Conservation (phyloP, 495 filamentous ascomycete species). For the Oleoguttula mirabilis region DNA sequence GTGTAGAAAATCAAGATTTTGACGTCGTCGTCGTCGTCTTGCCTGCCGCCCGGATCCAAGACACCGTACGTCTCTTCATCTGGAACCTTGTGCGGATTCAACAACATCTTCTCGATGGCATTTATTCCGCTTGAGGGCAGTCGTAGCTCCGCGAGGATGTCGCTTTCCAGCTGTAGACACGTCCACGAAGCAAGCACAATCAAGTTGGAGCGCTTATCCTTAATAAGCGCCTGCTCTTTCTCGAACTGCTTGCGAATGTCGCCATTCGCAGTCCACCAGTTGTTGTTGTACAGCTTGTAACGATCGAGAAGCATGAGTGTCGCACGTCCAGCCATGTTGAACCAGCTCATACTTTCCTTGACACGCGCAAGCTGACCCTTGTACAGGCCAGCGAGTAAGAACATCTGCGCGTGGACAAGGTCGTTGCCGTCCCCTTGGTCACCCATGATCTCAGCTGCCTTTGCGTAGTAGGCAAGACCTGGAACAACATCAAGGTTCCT, state of each 20-base stretch:
- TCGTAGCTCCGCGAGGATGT: conserved; percentile 82
- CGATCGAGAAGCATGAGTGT: conserved; percentile 67
- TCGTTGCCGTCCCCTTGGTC: conserved; percentile 64
- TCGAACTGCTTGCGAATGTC: conserved; percentile 9
- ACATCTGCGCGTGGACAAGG: conserved; percentile 71
- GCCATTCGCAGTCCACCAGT: conserved; percentile 20
- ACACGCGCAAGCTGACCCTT: conserved; percentile 76
- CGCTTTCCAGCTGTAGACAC: conserved; percentile 87
- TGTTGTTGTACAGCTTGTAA: conserved; percentile 35
- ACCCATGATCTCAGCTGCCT: conserved; percentile 79
- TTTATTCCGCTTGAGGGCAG: conserved; percentile 42
- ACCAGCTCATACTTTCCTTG: conserved; percentile 83
- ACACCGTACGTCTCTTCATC: conserved; percentile 13
- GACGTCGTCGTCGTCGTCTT: neutral
- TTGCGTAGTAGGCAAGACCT: conserved; percentile 76
- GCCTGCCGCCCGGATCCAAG: neutral
- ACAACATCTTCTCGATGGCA: conserved; percentile 38
- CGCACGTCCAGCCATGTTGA: conserved; percentile 62
- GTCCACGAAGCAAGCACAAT: conserved; percentile 71
- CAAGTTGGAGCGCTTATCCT: conserved; percentile 19
- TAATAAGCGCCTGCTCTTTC: conserved; percentile 8
- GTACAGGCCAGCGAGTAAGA: conserved; percentile 78
- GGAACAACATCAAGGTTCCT: conserved; percentile 81
- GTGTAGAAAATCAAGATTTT: conserved; percentile 52
- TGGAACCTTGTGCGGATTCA: conserved; percentile 42